Conservation (phyloP, 2,329 filamentous ascomycete species). For the Trichoderma afroharzianum region DNA sequence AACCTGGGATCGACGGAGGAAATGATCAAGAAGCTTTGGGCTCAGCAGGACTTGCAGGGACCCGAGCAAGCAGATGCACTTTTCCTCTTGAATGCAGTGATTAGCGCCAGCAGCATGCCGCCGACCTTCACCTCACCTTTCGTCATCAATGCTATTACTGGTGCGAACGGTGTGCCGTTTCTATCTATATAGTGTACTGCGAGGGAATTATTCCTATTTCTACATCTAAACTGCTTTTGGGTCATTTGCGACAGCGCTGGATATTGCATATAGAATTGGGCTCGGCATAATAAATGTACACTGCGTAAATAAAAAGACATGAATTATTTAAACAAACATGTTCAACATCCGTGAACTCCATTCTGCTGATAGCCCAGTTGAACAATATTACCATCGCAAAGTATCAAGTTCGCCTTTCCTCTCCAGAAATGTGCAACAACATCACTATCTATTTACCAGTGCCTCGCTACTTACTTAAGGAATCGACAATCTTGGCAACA, state of each 20-base stretch:
- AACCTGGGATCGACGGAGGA: constrained; percentile 1
- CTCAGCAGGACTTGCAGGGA: constrained; percentile 16
- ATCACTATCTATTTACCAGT: neutral
- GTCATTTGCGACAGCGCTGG: neutral
- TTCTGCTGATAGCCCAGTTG: neutral
- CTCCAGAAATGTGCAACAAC: neutral
- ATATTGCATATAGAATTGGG: neutral
- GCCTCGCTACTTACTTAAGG: neutral
- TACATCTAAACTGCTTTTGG: neutral
- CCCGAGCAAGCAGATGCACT: constrained; percentile 14
- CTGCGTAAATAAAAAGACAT: neutral
- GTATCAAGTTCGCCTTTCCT: neutral
- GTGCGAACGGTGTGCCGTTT: neutral
- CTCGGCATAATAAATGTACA: neutral
- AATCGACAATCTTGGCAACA: neutral
- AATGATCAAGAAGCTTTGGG: constrained; percentile 15
- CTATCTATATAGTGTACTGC: neutral
- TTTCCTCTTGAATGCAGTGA: constrained; percentile 12
- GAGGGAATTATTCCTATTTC: neutral
- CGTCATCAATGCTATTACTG: neutral
- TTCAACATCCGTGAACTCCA: neutral
- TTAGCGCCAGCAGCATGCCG: constrained; percentile 12
- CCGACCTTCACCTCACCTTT: constrained; percentile 13
- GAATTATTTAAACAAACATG: neutral
- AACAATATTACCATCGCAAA: neutral